Conservation (phyloP, 176 grass and related monocot species). For the Zea luxurians region DNA sequence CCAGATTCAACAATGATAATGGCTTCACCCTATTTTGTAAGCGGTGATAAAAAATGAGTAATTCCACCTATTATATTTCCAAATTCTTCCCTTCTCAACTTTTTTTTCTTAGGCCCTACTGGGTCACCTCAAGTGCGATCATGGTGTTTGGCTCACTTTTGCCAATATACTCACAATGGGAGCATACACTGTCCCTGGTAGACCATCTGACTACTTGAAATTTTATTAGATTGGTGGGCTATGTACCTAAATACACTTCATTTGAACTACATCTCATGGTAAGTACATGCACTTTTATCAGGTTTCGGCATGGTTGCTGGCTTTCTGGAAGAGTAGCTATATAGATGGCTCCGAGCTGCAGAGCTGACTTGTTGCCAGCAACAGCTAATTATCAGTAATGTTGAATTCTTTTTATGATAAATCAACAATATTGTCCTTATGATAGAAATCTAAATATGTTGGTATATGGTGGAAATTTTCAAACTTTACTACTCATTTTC, state of each 20-base stretch:
- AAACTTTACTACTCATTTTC: too few species aligned
- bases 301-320: too few species aligned
- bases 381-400: too few species aligned
- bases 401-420: too few species aligned
- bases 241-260: not conserved
- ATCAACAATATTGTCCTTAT: too few species aligned
- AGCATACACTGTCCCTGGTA: conserved; percentile 83
- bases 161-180: conserved; percentile 92
- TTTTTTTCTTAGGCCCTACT: too few species aligned
- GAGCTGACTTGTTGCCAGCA: too few species aligned
- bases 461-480: too few species aligned
- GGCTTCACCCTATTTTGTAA: not conserved
- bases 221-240: not conserved
- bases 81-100: not conserved
- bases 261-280: not conserved
- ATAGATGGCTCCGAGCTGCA: too few species aligned
- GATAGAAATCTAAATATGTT: too few species aligned
- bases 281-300: not conserved
- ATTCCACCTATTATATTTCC: not conserved
- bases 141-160: conserved; percentile 95
- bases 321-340: too few species aligned
- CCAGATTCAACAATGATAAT: not conserved
- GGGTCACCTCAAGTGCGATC: conserved; percentile 95
- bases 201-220: not conserved
- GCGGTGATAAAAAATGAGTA: not conserved